Percentiles rank a stretch among this genome's conserved stretches.
Evolutionary conservation across 768 basidiomycete species (phyloP).

Genomic region (Leccinum obscurum): DNA sequence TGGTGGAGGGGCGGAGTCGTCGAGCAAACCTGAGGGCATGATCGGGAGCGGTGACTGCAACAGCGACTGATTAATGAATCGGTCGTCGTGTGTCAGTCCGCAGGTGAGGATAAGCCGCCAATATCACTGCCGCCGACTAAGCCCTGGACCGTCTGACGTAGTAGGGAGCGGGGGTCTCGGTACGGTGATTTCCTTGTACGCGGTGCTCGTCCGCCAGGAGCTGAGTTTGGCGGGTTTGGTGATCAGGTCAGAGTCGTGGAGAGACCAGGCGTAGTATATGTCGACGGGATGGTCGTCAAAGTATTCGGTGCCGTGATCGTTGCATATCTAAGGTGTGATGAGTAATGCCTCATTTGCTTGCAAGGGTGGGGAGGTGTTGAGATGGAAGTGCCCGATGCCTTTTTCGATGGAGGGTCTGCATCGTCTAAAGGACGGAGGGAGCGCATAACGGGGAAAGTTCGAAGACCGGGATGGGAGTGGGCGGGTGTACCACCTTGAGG

Average conservation of each 20-base stretch:
- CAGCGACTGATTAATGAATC: no score
- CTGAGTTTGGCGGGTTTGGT: constrained; percentile 2
- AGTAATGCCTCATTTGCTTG: no score
- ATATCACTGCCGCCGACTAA: no score
- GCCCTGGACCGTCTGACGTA: no score
- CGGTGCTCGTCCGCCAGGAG: no score
- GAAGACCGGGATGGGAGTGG: constrained; percentile 55
- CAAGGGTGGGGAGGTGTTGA: constrained; percentile 68
- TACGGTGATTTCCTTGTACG: no score
- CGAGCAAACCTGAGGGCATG: constrained; percentile 47
- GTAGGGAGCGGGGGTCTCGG: no score
- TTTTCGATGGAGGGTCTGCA: constrained; percentile 24
- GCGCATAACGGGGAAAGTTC: constrained; percentile 45
- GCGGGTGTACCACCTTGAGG: constrained; percentile 67
- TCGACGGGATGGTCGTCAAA: no score
- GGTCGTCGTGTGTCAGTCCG: no score
- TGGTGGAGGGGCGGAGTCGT: constrained; percentile 60
- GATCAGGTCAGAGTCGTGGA: constrained; percentile 24
- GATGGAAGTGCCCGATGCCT: constrained; percentile 61
- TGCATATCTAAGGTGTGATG: no score
- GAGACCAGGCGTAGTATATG: constrained; percentile 69
- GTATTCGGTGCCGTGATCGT: no score
- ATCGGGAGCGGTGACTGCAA: constrained; percentile 42
- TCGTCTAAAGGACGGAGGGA: constrained; percentile 16
- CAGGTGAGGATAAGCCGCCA: no score